Percentiles rank a stretch among this genome's conserved stretches.
These are phyloP conservation scores for Aspergillus vadensis DNA, from an alignment of 2,329 filamentous ascomycete genomes.

Conservation along the genomic window DNA sequence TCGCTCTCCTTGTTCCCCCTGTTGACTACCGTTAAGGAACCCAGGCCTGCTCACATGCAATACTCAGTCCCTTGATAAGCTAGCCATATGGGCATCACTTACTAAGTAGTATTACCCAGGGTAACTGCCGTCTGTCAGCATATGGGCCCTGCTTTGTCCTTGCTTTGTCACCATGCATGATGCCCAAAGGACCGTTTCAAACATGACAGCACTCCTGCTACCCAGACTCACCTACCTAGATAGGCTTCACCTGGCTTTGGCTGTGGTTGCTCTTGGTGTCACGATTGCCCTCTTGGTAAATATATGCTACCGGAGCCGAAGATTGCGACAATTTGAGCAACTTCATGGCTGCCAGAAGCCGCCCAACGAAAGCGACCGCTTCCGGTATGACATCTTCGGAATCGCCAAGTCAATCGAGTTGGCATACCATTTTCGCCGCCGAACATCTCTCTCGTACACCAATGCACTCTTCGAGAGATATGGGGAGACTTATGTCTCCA, in stretches of 20 bases:
- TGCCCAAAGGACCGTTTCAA: background rate
- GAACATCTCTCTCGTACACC: conserved; percentile 5
- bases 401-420: conserved; percentile 5
- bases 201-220: background rate
- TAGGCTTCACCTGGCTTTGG: background rate
- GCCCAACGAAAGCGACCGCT: background rate
- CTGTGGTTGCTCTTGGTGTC: background rate
- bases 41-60: no score
- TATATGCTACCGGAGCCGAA: background rate
- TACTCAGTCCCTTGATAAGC: no score
- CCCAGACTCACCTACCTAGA: background rate
- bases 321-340: background rate
- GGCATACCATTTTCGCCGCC: background rate
- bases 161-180: background rate
- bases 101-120: no score
- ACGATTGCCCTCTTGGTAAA: background rate
- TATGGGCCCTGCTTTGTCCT: background rate
- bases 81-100: no score
- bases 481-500: conserved; percentile 15
- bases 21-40: no score
- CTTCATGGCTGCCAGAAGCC: background rate
- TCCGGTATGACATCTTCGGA: background rate
- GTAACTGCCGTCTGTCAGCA: background rate
- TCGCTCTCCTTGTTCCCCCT: no score
- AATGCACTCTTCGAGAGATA: conserved; percentile 11